Percentiles rank a stretch among this genome's conserved stretches.
Evolutionary conservation across 768 basidiomycete genomes (phyloP).

Genomic region (Cystofilobasidium ferigula): DNA sequence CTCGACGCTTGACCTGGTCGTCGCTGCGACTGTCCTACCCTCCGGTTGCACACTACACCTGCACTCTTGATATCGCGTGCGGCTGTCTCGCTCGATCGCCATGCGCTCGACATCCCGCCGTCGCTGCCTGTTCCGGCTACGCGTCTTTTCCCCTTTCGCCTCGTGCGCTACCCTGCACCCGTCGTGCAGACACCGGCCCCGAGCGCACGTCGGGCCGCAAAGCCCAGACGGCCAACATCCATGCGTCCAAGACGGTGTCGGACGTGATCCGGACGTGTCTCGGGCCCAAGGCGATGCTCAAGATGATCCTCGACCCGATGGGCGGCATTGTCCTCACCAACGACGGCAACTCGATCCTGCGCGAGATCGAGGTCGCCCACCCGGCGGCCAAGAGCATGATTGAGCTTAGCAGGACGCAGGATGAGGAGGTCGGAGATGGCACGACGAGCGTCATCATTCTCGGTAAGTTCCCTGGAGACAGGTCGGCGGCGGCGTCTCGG

Average conservation of each 20-base stretch:
- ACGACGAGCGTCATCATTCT: conserved; percentile 97
- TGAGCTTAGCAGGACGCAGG: conserved; percentile 91
- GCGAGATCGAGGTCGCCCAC: conserved; percentile 97
- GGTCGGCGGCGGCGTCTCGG: too few species aligned
- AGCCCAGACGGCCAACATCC: conserved; percentile 93
- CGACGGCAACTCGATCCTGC: conserved; percentile 96
- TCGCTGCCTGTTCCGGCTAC: too few species aligned
- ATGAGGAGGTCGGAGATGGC: conserved; percentile 97
- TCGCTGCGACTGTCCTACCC: too few species aligned
- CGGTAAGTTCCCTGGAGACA: conserved; percentile 53
- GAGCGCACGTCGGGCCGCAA: conserved; percentile 89
- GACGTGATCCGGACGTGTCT: conserved; percentile 97
- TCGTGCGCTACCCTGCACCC: not conserved
- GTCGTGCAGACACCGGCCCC: conserved; percentile 66
- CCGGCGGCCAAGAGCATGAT: conserved; percentile 99
- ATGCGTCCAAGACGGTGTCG: conserved; percentile 95
- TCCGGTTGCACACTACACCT: too few species aligned
- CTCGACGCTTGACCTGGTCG: too few species aligned
- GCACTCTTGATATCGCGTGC: too few species aligned
- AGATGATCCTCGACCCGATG: conserved; percentile 99
- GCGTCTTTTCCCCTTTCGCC: conserved; percentile 2
- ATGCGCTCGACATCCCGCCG: not conserved
- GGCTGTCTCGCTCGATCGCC: too few species aligned
- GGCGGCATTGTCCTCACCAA: conserved; percentile 94
- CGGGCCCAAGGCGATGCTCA: conserved; percentile 95